Evolutionary conservation across 2,329 filamentous ascomycete species (phyloP).

Genomic region (Stachybotrys echinatus): DNA sequence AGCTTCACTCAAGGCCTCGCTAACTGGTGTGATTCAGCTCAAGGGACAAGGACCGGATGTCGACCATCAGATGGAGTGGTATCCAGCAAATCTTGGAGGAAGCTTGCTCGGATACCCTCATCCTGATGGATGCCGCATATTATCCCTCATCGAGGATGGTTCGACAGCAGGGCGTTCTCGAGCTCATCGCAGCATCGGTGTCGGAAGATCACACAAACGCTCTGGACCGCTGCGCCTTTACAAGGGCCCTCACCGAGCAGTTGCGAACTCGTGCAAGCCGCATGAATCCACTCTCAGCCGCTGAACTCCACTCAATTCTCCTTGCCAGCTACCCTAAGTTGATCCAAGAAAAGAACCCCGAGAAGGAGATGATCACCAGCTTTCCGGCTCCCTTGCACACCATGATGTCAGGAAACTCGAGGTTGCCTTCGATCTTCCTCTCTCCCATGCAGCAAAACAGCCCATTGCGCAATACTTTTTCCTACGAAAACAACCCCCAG

Average conservation of each 20-base stretch:
- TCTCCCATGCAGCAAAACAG: slow-evolving; percentile 41
- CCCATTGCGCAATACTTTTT: slow-evolving; percentile 29
- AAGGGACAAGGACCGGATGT: slow-evolving; percentile 35
- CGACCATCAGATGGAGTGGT: slow-evolving; percentile 48
- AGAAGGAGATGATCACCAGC: slow-evolving; percentile 40
- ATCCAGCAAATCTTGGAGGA: slow-evolving; percentile 54
- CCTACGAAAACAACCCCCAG: slow-evolving; percentile 39
- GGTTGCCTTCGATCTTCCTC: slow-evolving; percentile 51
- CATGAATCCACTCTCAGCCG: slow-evolving; percentile 40
- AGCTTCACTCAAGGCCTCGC: not conserved
- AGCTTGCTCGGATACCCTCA: slow-evolving; percentile 47
- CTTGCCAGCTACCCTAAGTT: slow-evolving; percentile 47
- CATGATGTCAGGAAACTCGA: slow-evolving; percentile 48
- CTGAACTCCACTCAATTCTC: slow-evolving; percentile 49
- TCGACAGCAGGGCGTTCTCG: slow-evolving; percentile 48
- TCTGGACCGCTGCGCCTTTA: slow-evolving; percentile 48
- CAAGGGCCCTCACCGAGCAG: slow-evolving; percentile 42
- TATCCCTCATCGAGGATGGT: slow-evolving; percentile 48
- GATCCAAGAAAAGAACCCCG: slow-evolving; percentile 42
- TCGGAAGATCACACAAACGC: slow-evolving; percentile 44
- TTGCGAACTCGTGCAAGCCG: slow-evolving; percentile 42
- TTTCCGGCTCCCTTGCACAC: slow-evolving; percentile 51
- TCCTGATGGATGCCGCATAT: slow-evolving; percentile 55
- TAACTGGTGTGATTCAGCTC: slow-evolving; percentile 30
- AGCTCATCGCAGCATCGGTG: slow-evolving; percentile 50